Conservation (phyloP, 1,284 basidiomycete genomes). For the Fomitopsis palustris region DNA sequence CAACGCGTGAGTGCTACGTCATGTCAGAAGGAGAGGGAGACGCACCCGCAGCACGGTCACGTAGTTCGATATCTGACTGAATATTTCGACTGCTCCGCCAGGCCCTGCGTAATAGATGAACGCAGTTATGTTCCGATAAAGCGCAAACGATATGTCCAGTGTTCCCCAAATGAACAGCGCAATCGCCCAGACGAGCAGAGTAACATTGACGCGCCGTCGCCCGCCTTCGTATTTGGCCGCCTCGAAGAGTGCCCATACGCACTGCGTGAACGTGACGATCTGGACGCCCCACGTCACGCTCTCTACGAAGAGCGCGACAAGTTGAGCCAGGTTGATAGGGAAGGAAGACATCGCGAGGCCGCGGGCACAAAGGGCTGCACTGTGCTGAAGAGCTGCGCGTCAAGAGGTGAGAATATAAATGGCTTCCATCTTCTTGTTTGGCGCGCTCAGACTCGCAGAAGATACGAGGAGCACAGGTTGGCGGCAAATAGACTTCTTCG, state of each 20-base stretch:
- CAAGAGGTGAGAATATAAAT: not conserved
- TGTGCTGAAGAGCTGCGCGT: not conserved
- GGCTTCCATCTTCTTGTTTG: not conserved
- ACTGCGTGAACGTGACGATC: not conserved
- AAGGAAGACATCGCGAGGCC: not conserved
- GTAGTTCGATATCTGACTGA: constrained; percentile 21
- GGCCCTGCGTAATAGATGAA: constrained; percentile 21
- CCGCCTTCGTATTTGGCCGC: not conserved
- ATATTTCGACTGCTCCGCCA: constrained; percentile 16
- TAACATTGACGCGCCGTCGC: not conserved
- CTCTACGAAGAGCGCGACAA: constrained; percentile 4
- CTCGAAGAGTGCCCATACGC: not conserved
- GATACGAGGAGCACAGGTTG: not conserved
- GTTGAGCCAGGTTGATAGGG: constrained; percentile 1
- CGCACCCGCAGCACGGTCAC: constrained; percentile 17
- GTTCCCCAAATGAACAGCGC: constrained; percentile 13
- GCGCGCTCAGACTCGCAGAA: not conserved
- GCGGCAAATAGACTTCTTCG: not conserved
- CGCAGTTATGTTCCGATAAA: constrained; percentile 20
- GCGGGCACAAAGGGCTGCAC: not conserved
- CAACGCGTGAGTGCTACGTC: not conserved
- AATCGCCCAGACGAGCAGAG: not conserved
- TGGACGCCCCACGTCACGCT: constrained; percentile 5
- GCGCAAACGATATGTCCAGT: constrained; percentile 17
- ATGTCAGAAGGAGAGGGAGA: not conserved